Conservation (phyloP, 108 stramenopile species). For the Fragilariopsis cylindrus region DNA sequence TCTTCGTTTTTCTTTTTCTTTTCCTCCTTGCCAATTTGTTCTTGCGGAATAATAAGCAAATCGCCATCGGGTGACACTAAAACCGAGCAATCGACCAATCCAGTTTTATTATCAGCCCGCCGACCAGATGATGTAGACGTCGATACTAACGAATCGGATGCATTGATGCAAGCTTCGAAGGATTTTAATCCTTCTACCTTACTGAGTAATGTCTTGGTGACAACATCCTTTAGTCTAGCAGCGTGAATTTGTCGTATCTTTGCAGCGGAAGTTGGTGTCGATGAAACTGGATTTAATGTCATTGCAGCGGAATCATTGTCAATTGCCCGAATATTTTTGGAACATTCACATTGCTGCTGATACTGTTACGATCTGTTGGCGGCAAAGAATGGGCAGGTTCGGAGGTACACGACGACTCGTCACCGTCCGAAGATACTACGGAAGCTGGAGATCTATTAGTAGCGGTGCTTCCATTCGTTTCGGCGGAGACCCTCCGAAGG, state of each 20-base stretch:
- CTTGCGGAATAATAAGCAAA: constrained; percentile 42
- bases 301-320: no score
- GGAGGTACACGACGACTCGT: background rate
- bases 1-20: background rate
- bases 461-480: background rate
- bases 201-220: constrained; percentile 1
- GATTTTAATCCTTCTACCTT: constrained; percentile 36
- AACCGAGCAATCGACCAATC: constrained; percentile 59
- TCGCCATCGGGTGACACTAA: constrained; percentile 73
- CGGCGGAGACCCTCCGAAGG: constrained; percentile 2
- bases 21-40: background rate
- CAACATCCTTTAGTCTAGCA: constrained; percentile 7
- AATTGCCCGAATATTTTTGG: no score
- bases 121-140: constrained; percentile 27
- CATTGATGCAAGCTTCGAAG: constrained; percentile 66
- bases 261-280: background rate
- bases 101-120: constrained; percentile 21
- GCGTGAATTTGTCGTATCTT: constrained; percentile 3
- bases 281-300: no score
- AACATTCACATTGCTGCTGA: background rate
- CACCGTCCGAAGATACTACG: background rate
- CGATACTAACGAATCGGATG: constrained; percentile 57
- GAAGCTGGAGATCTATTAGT: background rate
- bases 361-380: background rate
- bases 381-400: background rate